phyloP scores from a whole-genome alignment of 768 basidiomycete species.

The Leccinum ochraceum region DNA sequence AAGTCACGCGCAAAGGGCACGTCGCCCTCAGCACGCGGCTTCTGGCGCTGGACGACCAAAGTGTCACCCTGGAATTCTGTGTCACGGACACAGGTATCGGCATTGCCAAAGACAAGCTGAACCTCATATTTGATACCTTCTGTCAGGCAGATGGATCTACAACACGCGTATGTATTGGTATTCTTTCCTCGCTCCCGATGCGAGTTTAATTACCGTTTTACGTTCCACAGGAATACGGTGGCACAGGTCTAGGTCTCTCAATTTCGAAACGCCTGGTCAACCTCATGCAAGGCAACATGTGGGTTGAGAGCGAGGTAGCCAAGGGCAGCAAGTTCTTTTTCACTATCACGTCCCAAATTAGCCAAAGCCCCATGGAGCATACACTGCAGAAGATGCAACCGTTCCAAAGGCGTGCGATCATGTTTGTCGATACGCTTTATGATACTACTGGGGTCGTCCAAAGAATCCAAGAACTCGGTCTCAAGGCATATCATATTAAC shows the following conservation, averaged over 20 bases:
- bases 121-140: constrained; percentile 98
- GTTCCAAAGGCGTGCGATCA: constrained; percentile 83
- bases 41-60: constrained; percentile 75
- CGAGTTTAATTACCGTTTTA: constrained; percentile 19
- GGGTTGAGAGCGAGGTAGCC: constrained; percentile 95
- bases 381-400: constrained; percentile 80
- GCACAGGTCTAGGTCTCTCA: constrained; percentile 93
- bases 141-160: constrained; percentile 99
- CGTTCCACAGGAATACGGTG: constrained; percentile 81
- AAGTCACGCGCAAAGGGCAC: constrained; percentile 77
- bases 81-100: constrained; percentile 98
- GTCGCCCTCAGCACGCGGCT: constrained; percentile 88
- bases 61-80: constrained; percentile 93
- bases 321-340: constrained; percentile 97
- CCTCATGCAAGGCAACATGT: constrained; percentile 98
- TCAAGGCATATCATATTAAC: constrained; percentile 75
- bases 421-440: constrained; percentile 85
- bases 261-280: constrained; percentile 97
- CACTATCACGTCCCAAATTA: constrained; percentile 87
- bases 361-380: constrained; percentile 69
- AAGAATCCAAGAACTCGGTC: constrained; percentile 74
- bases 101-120: constrained; percentile 97
- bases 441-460: constrained; percentile 77
- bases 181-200: constrained; percentile 11
- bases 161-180: constrained; percentile 63